Conservation (phyloP, 2,329 filamentous ascomycete genomes). For the Fusarium sarcochroum region DNA sequence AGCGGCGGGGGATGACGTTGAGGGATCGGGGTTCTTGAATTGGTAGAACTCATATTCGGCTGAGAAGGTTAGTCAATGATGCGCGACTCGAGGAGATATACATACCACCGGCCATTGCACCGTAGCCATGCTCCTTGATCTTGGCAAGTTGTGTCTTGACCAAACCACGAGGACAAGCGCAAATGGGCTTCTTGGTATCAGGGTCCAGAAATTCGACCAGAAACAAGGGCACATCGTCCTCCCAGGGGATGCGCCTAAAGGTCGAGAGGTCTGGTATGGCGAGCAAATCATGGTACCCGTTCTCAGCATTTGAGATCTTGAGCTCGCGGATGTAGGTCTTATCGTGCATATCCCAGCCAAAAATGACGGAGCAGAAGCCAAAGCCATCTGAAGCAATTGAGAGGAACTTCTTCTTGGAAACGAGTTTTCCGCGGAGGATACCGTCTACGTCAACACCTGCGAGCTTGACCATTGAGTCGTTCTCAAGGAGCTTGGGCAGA, state of each 20-base stretch:
- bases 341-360: conserved; percentile 98
- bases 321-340: conserved; percentile 89
- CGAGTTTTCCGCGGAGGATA: conserved; percentile 87
- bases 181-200: conserved; percentile 78
- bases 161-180: conserved; percentile 84
- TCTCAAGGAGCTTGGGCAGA: conserved; percentile 75
- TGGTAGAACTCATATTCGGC: conserved; percentile 97
- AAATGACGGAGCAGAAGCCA: conserved; percentile 94
- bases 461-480: conserved; percentile 87
- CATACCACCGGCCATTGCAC: conserved; percentile 91
- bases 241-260: conserved; percentile 91
- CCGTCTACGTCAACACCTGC: conserved; percentile 91
- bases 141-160: conserved; percentile 78
- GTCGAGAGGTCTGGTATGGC: conserved; percentile 83
- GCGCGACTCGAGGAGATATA: conserved; percentile 5
- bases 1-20: conserved; percentile 75
- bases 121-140: conserved; percentile 77
- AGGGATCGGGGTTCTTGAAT: conserved; percentile 76
- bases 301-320: conserved; percentile 88
- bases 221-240: conserved; percentile 88
- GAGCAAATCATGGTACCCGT: conserved; percentile 89
- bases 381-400: conserved; percentile 86
- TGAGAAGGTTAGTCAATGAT: conserved; percentile 54
- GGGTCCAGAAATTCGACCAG: conserved; percentile 87
- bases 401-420: conserved; percentile 94